Evolutionary conservation across 169 alveolate species (phyloP), one percentile per base, ranked within the genome.

Genomic region (Miamiensis avidus): DNA sequence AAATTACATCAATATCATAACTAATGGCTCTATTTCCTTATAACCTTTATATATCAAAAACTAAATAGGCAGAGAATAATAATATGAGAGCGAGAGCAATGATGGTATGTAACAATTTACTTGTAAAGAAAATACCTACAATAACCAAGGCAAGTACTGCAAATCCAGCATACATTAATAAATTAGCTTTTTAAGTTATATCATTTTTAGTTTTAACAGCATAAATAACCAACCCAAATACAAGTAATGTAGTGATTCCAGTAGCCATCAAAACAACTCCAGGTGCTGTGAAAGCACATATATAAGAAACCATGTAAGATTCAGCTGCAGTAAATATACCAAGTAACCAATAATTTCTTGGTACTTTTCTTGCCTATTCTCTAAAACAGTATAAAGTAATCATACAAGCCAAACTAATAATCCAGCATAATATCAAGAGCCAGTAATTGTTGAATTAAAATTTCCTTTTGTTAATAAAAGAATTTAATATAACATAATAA

Each of bases 1-100:
- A n/a, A n/a, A n/a, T n/a, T n/a, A n/a, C n/a, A 64, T 79, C 84
- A 34, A 79, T 79, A n/a, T 69, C 65, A 49, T 79, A 79, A 25
- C 34, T 64, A 64, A 79, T 49, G 34, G 75, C 29, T 79, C 65
- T 79, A 28, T 79, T 65, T 29, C 84, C 74, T n/a, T 30, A 34
- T 49, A 79, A 65, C 64, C 84, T 79, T 64, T 79, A 30, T 1
- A 79, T 29, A 79, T 79, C 84, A 29, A 79, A 49, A 34, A 79
- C 76, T 20, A 79, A 72, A 29, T 49, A 79, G 16, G 65, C 76
- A 1, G 76, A 79, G 30, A 79, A 79, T 49, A 79, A 6, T 1
- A 69, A 64, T 34, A 79, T 49, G 28, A 79, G 29, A 28, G 84
- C 84, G 27, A 79, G 27, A 79, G 75, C 65, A 79, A 65, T 74